Conservation (phyloP, 2,329 filamentous ascomycete species). For the Monosporascus sp. region DNA sequence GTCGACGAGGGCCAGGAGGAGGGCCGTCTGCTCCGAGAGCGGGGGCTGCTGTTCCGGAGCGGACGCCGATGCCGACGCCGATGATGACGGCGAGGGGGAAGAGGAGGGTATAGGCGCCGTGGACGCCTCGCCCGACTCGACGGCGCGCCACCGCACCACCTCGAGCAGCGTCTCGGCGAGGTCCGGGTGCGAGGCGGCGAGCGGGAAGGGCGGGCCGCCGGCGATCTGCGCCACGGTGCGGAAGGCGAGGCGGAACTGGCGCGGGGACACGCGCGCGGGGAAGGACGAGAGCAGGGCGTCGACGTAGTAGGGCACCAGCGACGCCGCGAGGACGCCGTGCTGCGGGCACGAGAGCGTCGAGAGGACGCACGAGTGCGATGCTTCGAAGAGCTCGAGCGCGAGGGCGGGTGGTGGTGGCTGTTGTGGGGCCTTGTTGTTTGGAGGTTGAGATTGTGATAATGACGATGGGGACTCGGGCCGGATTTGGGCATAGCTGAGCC, state of each 20-base stretch:
- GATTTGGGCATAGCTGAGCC: constrained; percentile 25
- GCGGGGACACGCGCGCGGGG: constrained; percentile 68
- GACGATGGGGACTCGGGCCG: background rate
- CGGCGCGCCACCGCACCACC: constrained; percentile 63
- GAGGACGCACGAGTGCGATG: constrained; percentile 77
- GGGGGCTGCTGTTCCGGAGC: constrained; percentile 26
- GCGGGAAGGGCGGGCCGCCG: constrained; percentile 65
- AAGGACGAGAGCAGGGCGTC: constrained; percentile 76
- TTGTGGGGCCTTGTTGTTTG: background rate
- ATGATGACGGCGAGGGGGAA: constrained; percentile 30
- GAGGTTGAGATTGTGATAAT: background rate
- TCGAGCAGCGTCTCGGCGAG: constrained; percentile 79
- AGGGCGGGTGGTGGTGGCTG: constrained; percentile 36
- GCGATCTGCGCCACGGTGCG: constrained; percentile 78
- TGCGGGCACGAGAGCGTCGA: constrained; percentile 76
- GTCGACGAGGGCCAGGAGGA: constrained; percentile 74
- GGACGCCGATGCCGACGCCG: constrained; percentile 21
- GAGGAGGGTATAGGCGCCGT: constrained; percentile 36
- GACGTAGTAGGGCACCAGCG: constrained; percentile 77
- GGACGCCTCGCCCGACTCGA: constrained; percentile 43
- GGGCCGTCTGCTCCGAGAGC: constrained; percentile 72
- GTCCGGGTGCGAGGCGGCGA: constrained; percentile 67
- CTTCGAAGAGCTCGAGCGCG: constrained; percentile 67
- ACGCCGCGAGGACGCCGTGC: constrained; percentile 64
- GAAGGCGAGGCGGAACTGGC: constrained; percentile 86